Evolutionary conservation across 129 eudicot genomes (phyloP), one percentile per base, ranked within the genome.

Genomic region (Centella asiatica): DNA sequence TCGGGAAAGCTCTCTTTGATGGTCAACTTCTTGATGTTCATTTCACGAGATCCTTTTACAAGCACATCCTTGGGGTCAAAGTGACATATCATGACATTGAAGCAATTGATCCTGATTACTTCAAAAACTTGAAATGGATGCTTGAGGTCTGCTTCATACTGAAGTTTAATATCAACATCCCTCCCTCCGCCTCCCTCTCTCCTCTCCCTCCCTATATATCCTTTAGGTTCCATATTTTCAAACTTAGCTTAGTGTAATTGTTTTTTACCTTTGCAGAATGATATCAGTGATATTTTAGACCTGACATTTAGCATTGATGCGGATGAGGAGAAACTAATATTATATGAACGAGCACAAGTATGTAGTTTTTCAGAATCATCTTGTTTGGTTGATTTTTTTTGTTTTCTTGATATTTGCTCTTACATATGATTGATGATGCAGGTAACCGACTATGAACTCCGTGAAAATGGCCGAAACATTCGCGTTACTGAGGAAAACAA

Each of bases 1-100:
- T 93, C 19, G 99, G 92, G 40, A 93, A 93, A 72, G 99, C 99
- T 33, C 85, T 93, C 18, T 88, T 84, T 53, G 99, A 93, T 78
- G 95, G 96, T 20, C 99, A 93, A 59, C 81, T 93, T 52, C 94
- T 93, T 62, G 99, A 93, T 74, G 99, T 88, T 46, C 96, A 93
- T 73, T 93, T 93, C 78, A 93, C 99, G 10, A 79, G 99, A 69
- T 93, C 99, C 52, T 93, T 93, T 56, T 93, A 93, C 81, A 93
- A 93, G 85, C 99, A 93, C 66, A 93, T 93, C 36, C 89, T 93
- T 56, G 99, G 99, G 50, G 95, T 72, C 18, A 93, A 93, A 85
- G 99, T 93, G 55, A 93, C 99, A 0, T 93, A 93, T 71, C 99
- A 93, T 80, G 99, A 93, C 71, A 93, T 93, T 47, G 99, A 93